Evolutionary conservation across 73 alveolate genomes (phyloP).

Genomic region (Tetrahymena thermophila): DNA sequence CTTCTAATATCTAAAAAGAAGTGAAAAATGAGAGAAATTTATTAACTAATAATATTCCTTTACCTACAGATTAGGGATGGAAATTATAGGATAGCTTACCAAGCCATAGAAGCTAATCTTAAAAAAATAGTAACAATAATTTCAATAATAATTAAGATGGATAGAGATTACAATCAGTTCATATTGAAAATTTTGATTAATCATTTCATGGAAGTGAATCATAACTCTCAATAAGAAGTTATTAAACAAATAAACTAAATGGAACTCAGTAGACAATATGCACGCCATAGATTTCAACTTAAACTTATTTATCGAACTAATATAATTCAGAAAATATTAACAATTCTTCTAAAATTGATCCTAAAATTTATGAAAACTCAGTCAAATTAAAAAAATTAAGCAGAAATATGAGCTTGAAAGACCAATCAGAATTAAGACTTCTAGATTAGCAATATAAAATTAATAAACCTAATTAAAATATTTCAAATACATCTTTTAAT

Average conservation of each 20-base stretch:
- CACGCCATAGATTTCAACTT: not conserved
- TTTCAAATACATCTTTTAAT: not conserved
- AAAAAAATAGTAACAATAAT: not conserved
- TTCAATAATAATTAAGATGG: not conserved
- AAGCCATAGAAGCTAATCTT: not conserved
- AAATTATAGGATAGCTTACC: not conserved
- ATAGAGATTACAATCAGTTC: not conserved
- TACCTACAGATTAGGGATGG: not conserved
- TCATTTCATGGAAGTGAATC: not conserved
- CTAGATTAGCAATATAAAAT: not conserved
- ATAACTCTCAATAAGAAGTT: not conserved
- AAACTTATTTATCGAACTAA: not conserved
- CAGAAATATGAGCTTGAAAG: not conserved
- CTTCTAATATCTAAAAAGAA: not conserved
- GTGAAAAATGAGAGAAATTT: not conserved
- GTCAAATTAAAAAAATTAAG: not conserved
- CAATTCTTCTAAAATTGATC: not conserved
- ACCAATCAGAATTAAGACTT: not conserved
- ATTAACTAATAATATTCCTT: not conserved
- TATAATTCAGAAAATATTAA: not conserved
- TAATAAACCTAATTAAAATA: not conserved
- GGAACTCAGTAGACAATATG: not conserved
- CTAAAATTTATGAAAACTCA: not conserved
- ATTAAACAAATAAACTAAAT: not conserved
- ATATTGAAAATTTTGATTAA: not conserved